Evolutionary conservation across 148 eudicot genomes (phyloP), one percentile per base, ranked within the genome.

Genomic region (Pouteria glomerata): DNA sequence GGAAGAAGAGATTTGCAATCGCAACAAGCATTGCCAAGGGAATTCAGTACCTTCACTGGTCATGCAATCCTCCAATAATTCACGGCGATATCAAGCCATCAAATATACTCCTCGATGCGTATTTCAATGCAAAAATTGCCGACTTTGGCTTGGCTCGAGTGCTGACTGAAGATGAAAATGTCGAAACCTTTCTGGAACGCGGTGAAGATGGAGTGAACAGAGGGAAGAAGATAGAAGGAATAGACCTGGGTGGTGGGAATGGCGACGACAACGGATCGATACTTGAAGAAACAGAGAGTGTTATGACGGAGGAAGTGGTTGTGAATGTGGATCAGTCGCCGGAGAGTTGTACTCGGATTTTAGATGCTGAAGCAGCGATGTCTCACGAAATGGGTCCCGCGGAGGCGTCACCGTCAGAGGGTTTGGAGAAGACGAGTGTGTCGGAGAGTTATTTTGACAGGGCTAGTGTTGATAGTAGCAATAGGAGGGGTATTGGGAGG

Each of bases 1-100:
- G 98, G 98, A 70, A 73, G 27, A 86, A 75, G 21, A 76, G 98
- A 23, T 82, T 79, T 39, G 52, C 66, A 26, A 75, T 94, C 11
- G 82, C 89, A 1, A 15, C 73, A 0, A 81, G 81, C 68, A 68
- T 91, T 0, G 98, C 98, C 0, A 89, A 66, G 62, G 98, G 87
- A 1, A 52, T 94, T 42, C 80, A 79, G 48, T 84, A 77, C 64
- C 80, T 94, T 35, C 98, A 94, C 60, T 69, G 34, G 6, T 21
- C 70, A 1, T 89, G 96, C 42, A 92, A 82, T 51, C 81, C 86
- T 1, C 78, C 88, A 1, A 85, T 94, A 12, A 80, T 94, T 72
- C 98, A 94, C 56, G 95, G 98, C 0, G 98, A 94, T 83, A 83
- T 94, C 29, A 94, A 94, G 65, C 97, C 98, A 1, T 89, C 96